Evolutionary conservation across 345 rosid species (phyloP), one percentile per base, ranked within the genome.

Genomic region (Lepidium didymum): DNA sequence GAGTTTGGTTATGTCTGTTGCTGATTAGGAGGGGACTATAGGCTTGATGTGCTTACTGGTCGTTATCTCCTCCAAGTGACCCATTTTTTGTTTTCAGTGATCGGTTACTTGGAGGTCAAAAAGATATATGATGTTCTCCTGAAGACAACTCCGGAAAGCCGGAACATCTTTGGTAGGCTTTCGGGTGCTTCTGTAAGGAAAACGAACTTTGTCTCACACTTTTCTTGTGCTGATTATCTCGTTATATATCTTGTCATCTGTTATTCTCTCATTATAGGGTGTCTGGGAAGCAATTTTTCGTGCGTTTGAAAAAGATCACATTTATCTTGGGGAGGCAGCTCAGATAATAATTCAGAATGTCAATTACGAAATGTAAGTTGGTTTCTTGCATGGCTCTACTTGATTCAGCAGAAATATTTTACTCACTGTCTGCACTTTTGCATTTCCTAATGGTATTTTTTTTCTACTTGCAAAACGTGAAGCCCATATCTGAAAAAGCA

Each of bases 301-400:
- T 68, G 81, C 86, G 55, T 87, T 77, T 66, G 96, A 94, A 80
- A 91, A 94, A 71, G 95, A 94, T 79, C 81, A 85, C 71, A 76
- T 94, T 73, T 94, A 51, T 83, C 92, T 91, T 21, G 99, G 99
- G 5, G 97, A 91, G 79, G 99, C 95, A 69, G 95, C 99, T 53
- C 97, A 88, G 67, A 81, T 89, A 59, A 91, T 94, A 35, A 78
- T 86, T 65, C 97, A 91, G 76, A 90, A 88, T 80, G 96, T 91
- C n/a, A 90, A 81, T 60, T 94, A 91, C 64, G 97, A 94, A 78
- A 91, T 94, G 99, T 94, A 77, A 86, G 92, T 62, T 19, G 65
- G 14, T 44, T 31, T 65, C 29, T 75, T 61, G 47, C 4, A 31
- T 14, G 19, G 38, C 52, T 55, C 43, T 23, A 38, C 57, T 60